These are phyloP conservation scores for Drechslera avenae DNA, from an alignment of 2,329 filamentous ascomycete genomes.

Conservation along the genomic window DNA sequence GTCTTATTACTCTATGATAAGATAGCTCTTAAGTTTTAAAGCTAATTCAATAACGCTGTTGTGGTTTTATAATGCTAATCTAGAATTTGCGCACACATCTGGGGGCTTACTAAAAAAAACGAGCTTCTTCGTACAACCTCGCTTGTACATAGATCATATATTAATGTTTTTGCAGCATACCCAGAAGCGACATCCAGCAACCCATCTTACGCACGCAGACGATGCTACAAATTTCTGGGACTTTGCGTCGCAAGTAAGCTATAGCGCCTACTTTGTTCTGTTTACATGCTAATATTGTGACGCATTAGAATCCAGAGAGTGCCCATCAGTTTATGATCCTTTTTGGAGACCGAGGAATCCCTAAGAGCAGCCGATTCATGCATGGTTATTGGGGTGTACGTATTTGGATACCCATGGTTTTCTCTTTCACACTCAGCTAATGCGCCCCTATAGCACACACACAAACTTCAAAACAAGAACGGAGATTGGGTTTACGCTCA, in stretches of 20 bases:
- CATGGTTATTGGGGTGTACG: constrained; percentile 55
- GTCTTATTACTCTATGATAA: too few species aligned
- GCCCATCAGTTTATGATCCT: constrained; percentile 61
- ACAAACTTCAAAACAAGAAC: constrained; percentile 60
- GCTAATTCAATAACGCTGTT: too few species aligned
- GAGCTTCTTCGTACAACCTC: too few species aligned
- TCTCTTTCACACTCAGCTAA: too few species aligned
- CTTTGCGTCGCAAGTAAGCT: constrained; percentile 52
- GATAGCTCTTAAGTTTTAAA: too few species aligned
- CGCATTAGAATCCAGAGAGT: constrained; percentile 54
- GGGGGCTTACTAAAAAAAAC: too few species aligned
- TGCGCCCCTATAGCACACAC: constrained; percentile 48
- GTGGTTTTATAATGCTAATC: too few species aligned
- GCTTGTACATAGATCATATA: neutral
- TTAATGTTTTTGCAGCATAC: constrained; percentile 55
- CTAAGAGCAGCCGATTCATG: constrained; percentile 61
- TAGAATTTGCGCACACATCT: too few species aligned
- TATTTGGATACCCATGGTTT: too few species aligned
- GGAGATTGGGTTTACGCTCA: constrained; percentile 60
- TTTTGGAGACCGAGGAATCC: constrained; percentile 61
- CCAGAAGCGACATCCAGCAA: constrained; percentile 74
- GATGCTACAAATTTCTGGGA: constrained; percentile 72
- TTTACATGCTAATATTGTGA: too few species aligned
- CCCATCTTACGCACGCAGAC: constrained; percentile 69
- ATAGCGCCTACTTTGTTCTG: too few species aligned